phyloP scores from a whole-genome alignment of 2,329 filamentous ascomycete genomes.

The Xylariaceae sp. region DNA sequence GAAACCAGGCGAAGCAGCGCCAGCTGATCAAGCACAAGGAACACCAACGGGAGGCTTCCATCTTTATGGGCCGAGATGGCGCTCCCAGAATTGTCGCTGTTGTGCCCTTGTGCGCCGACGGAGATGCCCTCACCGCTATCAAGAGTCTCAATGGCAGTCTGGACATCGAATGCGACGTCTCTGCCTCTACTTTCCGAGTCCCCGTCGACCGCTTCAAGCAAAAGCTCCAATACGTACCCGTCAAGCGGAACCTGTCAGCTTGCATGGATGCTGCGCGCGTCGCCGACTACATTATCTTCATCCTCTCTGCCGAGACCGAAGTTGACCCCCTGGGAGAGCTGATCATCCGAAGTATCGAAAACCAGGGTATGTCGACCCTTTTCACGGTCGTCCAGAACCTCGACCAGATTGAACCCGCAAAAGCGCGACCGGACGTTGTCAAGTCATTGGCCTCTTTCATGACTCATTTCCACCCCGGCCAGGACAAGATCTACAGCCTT shows the following conservation, averaged over 20 bases:
- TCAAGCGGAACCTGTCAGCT: slow-evolving; percentile 66
- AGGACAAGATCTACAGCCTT: slow-evolving; percentile 85
- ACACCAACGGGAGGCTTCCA: slow-evolving; percentile 68
- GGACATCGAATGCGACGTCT: slow-evolving; percentile 65
- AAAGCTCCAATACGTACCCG: slow-evolving; percentile 77
- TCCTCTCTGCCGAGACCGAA: slow-evolving; percentile 76
- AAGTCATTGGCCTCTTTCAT: slow-evolving; percentile 87
- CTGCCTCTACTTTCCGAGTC: slow-evolving; percentile 57
- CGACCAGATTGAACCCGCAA: slow-evolving; percentile 70
- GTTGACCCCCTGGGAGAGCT: slow-evolving; percentile 80
- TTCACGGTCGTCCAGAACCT: slow-evolving; percentile 78
- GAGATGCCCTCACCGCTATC: slow-evolving; percentile 63
- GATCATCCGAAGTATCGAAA: slow-evolving; percentile 80
- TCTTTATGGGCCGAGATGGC: slow-evolving; percentile 83
- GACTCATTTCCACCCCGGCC: slow-evolving; percentile 86
- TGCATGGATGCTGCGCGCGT: slow-evolving; percentile 81
- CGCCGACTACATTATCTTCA: slow-evolving; percentile 85
- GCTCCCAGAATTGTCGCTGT: slow-evolving; percentile 85
- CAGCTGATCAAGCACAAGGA: slow-evolving; percentile 79
- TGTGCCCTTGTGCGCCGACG: slow-evolving; percentile 72
- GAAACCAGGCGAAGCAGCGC: slow-evolving; percentile 90
- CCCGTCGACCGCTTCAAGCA: slow-evolving; percentile 90
- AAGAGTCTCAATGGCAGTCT: slow-evolving; percentile 69
- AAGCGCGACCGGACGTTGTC: slow-evolving; percentile 70
- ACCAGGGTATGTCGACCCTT: slow-evolving; percentile 91